phyloP scores from a whole-genome alignment of 106 monocot species.

The Allium fistulosum region DNA sequence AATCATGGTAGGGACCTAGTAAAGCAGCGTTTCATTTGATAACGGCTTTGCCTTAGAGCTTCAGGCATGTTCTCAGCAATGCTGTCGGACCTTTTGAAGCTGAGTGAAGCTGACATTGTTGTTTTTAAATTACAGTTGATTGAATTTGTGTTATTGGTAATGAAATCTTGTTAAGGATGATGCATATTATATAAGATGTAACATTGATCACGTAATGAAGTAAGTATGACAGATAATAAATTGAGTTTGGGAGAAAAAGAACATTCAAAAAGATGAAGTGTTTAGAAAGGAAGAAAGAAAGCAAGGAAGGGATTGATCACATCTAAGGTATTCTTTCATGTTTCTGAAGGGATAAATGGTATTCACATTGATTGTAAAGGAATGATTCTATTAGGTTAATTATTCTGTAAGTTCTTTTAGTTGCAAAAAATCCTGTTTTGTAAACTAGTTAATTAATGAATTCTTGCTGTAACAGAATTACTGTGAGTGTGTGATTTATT shows the following conservation, averaged over 20 bases:
- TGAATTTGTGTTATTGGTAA: not conserved
- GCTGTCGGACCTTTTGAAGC: conserved; percentile 80
- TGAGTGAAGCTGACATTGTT: conserved; percentile 21
- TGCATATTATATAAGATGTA: conserved; percentile 11
- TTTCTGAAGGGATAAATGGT: not conserved
- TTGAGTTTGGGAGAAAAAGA: not conserved
- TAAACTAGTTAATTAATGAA: too few relatives aligned
- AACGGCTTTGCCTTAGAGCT: conserved; percentile 78
- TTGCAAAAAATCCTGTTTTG: too few relatives aligned
- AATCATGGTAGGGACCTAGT: conserved; percentile 25
- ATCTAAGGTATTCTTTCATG: conserved; percentile 1
- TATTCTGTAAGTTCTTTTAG: too few relatives aligned
- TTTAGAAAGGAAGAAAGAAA: conserved; percentile 4
- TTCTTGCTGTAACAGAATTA: too few relatives aligned
- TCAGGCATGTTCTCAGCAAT: conserved; percentile 90
- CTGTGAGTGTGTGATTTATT: too few relatives aligned
- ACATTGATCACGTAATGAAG: not conserved
- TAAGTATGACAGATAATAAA: not conserved
- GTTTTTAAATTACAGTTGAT: not conserved
- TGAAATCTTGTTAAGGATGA: not conserved
- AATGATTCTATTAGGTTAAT: too few relatives aligned
- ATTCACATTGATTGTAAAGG: too few relatives aligned
- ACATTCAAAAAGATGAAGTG: conserved; percentile 9
- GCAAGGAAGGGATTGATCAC: conserved; percentile 29
- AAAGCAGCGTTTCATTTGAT: conserved; percentile 95